Evolutionary conservation across 768 basidiomycete genomes (phyloP).

Genomic region (Boletus subcaerulescens): DNA sequence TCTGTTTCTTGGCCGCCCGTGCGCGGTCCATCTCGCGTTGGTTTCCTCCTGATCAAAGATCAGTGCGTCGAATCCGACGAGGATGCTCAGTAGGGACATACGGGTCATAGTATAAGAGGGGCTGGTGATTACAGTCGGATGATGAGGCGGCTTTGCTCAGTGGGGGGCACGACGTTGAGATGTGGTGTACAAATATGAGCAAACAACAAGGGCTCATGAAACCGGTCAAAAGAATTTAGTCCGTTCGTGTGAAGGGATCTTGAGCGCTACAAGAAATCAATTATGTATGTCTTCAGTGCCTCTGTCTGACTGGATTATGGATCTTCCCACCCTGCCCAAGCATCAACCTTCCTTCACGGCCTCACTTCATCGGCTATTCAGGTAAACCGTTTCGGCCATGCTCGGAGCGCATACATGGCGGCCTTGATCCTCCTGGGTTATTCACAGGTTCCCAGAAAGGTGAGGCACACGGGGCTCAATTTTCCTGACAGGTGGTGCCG

Average conservation of each 20-base stretch:
- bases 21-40: slow-evolving; percentile 75
- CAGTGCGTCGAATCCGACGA: background rate
- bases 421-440: slow-evolving; percentile 1
- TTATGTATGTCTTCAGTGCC: background rate
- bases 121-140: slow-evolving; percentile 3
- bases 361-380: slow-evolving; percentile 8
- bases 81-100: slow-evolving; percentile 32
- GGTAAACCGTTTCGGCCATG: slow-evolving; percentile 5
- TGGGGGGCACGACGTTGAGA: background rate
- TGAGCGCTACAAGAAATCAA: slow-evolving; percentile 1
- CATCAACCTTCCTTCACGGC: slow-evolving; percentile 1
- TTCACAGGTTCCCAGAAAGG: slow-evolving; percentile 7
- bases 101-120: slow-evolving; percentile 45
- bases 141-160: slow-evolving; percentile 3
- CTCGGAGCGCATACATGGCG: slow-evolving; percentile 8
- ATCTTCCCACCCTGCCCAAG: slow-evolving; percentile 10
- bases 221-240: background rate
- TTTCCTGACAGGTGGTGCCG: slow-evolving; percentile 9
- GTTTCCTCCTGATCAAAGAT: slow-evolving; percentile 63
- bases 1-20: slow-evolving; percentile 71
- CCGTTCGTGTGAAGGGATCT: slow-evolving; percentile 17
- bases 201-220: slow-evolving; percentile 19
- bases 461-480: slow-evolving; percentile 2
- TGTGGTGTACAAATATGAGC: slow-evolving; percentile 18
- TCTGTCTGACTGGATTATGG: background rate